A percentile compares a stretch with the other conserved stretches of the same genome.
Evolutionary conservation across 1,139 yeast genomes (phyloP).

Genomic region (Saccharomycopsis hybrid): DNA sequence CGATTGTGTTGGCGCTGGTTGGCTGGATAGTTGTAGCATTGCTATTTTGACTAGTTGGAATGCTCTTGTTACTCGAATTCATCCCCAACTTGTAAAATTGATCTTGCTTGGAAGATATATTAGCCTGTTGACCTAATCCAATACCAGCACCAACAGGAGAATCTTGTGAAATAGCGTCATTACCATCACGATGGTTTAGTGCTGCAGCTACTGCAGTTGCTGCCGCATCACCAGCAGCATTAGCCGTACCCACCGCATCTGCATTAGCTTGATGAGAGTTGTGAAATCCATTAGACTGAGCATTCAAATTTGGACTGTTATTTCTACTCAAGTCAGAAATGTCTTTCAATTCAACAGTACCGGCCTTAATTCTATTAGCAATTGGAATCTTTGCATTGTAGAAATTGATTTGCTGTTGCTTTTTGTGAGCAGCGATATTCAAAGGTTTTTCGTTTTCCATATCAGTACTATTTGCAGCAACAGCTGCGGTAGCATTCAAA

Average conservation of each 20-base stretch:
- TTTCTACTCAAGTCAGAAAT: constrained; percentile 13
- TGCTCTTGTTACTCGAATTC: background rate
- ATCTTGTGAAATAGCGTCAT: no score
- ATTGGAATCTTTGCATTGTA: constrained; percentile 7
- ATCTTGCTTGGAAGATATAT: background rate
- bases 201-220: background rate
- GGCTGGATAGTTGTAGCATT: no score
- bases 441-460: constrained; percentile 4
- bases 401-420: background rate
- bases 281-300: no score
- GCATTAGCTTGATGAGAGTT: background rate
- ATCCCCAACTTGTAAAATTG: no score
- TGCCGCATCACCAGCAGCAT: background rate
- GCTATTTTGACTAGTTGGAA: background rate
- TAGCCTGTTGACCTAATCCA: background rate
- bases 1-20: no score
- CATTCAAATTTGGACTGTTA: background rate
- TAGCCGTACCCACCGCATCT: background rate
- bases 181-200: background rate
- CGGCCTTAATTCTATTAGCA: constrained; percentile 17
- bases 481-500: background rate
- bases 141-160: no score
- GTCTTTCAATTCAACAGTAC: constrained; percentile 19
- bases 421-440: background rate
- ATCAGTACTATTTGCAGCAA: background rate